Percentiles rank a stretch among this genome's conserved stretches.
Conservation (phyloP, 2,329 filamentous ascomycete species). For the Xenoacremonium recifei region DNA sequence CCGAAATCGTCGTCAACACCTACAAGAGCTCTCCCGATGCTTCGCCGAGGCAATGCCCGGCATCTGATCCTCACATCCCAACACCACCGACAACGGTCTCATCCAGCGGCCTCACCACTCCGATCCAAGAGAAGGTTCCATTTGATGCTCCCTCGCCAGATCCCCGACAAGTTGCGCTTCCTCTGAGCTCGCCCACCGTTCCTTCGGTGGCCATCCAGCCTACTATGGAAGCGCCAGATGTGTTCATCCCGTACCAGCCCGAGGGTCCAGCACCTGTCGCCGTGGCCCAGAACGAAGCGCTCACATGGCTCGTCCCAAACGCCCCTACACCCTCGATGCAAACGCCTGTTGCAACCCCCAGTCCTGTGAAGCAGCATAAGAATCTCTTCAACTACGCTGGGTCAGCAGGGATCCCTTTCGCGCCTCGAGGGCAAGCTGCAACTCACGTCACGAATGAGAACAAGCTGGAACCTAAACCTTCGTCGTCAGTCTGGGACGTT, state of each 20-base stretch:
- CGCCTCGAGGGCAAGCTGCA: constrained; percentile 26
- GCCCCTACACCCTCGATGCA: constrained; percentile 33
- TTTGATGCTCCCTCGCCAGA: constrained; percentile 20
- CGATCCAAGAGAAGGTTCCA: constrained; percentile 20
- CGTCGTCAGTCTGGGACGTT: not conserved
- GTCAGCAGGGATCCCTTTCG: constrained; percentile 47
- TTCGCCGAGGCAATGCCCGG: constrained; percentile 14
- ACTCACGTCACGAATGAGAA: constrained; percentile 1
- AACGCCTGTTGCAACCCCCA: constrained; percentile 33
- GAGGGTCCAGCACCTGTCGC: constrained; percentile 46
- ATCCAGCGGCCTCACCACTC: constrained; percentile 24
- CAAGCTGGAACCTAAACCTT: constrained; percentile 2
- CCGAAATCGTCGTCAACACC: not conserved
- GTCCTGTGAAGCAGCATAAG: constrained; percentile 33
- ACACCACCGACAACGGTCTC: constrained; percentile 23
- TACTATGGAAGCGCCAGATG: constrained; percentile 28
- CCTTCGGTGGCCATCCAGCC: constrained; percentile 27
- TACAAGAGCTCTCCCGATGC: not conserved
- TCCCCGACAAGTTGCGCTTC: constrained; percentile 18
- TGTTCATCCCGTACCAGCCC: constrained; percentile 56
- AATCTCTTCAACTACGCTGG: constrained; percentile 36
- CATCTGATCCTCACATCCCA: constrained; percentile 8
- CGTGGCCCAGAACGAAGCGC: constrained; percentile 35
- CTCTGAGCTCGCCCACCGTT: constrained; percentile 30
- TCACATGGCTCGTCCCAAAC: constrained; percentile 54